phyloP scores from a whole-genome alignment of 2,329 filamentous ascomycete species.

The Diplodia intermedia region DNA sequence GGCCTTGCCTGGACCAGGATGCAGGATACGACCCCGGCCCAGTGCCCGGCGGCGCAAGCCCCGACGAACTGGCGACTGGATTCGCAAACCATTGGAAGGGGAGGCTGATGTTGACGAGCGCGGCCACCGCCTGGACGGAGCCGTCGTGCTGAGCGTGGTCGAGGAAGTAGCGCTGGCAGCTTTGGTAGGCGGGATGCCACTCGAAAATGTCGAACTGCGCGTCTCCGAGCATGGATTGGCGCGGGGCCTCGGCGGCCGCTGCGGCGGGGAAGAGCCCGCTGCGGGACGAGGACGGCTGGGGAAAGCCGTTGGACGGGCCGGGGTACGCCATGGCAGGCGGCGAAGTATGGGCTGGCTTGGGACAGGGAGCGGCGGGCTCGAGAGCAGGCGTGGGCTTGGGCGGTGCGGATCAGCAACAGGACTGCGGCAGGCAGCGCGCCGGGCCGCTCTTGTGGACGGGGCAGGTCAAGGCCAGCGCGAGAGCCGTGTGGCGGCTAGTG shows the following conservation, averaged over 20 bases:
- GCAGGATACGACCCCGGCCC: constrained; percentile 37
- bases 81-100: constrained; percentile 75
- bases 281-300: constrained; percentile 32
- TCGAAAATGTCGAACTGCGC: constrained; percentile 79
- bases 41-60: constrained; percentile 41
- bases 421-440: constrained; percentile 9
- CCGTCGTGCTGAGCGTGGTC: constrained; percentile 86
- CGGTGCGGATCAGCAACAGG: not conserved
- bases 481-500: constrained; percentile 24
- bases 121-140: constrained; percentile 84
- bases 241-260: constrained; percentile 29
- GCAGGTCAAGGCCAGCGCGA: constrained; percentile 20
- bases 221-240: constrained; percentile 45
- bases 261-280: constrained; percentile 29
- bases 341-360: not conserved
- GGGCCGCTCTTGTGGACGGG: constrained; percentile 18
- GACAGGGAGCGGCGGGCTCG: not conserved
- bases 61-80: constrained; percentile 53
- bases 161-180: constrained; percentile 88
- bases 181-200: constrained; percentile 91
- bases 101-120: constrained; percentile 89
- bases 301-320: constrained; percentile 31
- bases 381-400: not conserved
- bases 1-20: constrained; percentile 52
- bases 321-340: constrained; percentile 32